Evolutionary conservation across 768 basidiomycete species (phyloP).

Genomic region (Boletus pseudo-olivaceus): DNA sequence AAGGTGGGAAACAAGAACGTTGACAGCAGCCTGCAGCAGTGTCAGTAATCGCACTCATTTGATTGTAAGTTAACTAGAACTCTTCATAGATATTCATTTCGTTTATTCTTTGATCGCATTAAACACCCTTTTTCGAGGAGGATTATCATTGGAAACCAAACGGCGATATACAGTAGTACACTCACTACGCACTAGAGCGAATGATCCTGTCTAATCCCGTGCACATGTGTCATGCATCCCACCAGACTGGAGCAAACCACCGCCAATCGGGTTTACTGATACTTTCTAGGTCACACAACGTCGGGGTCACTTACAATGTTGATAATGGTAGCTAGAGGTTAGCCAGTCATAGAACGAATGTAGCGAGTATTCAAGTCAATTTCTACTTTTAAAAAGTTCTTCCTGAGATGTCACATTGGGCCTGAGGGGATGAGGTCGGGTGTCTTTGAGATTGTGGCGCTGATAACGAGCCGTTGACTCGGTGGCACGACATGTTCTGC

Average conservation of each 20-base stretch:
- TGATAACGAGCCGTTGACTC: conserved; percentile 38
- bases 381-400: neutral
- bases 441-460: conserved; percentile 9
- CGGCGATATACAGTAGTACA: too few relatives aligned
- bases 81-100: too few relatives aligned
- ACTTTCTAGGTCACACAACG: neutral
- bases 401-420: neutral
- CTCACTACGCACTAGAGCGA: too few relatives aligned
- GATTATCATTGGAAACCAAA: too few relatives aligned
- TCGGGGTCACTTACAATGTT: conserved; percentile 5
- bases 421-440: neutral
- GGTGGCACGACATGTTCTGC: conserved; percentile 44
- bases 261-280: neutral
- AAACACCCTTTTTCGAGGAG: too few relatives aligned
- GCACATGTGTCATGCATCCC: too few relatives aligned
- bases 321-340: conserved; percentile 1
- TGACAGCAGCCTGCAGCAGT: too few relatives aligned
- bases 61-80: too few relatives aligned
- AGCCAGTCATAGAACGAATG: conserved; percentile 16
- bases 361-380: neutral
- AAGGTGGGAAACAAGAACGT: too few relatives aligned
- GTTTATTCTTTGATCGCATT: too few relatives aligned
- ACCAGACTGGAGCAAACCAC: neutral
- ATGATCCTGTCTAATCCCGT: too few relatives aligned
- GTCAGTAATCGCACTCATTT: too few relatives aligned